These are phyloP conservation scores for Phytomonas francai DNA, from an alignment of 208 protist species.

Conservation along the genomic window DNA sequence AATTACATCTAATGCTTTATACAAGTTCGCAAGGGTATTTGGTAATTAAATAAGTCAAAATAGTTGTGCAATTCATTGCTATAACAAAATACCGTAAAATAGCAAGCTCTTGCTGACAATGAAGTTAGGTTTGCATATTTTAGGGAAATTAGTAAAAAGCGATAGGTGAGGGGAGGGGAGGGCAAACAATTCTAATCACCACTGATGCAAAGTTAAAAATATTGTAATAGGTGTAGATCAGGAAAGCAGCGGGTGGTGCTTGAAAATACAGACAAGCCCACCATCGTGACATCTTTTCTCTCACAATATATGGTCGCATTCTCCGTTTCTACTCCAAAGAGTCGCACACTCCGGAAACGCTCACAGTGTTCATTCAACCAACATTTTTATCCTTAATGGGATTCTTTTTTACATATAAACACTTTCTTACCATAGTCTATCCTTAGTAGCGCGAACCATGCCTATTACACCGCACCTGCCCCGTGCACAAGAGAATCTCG, in stretches of 20 bases:
- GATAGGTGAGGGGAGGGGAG: no score
- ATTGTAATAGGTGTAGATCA: background rate
- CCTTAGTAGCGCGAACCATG: background rate
- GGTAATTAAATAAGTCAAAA: background rate
- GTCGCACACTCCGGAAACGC: background rate
- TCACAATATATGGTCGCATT: background rate
- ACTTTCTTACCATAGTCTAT: background rate
- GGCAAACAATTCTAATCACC: background rate
- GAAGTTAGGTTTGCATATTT: background rate
- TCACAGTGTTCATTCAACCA: background rate
- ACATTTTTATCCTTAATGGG: background rate
- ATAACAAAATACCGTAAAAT: background rate
- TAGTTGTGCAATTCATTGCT: background rate
- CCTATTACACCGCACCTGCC: background rate
- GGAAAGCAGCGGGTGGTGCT: background rate
- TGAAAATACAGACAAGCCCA: background rate
- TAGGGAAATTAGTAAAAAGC: background rate
- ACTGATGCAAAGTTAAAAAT: background rate
- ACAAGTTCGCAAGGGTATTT: background rate
- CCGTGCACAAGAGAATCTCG: slow-evolving; percentile 19
- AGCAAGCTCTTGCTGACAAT: background rate
- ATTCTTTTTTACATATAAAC: background rate
- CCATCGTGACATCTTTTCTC: background rate
- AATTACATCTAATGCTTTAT: background rate
- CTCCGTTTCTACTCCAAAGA: background rate